phyloP scores from a whole-genome alignment of 805 yeast species.

The Candida michaelii region DNA sequence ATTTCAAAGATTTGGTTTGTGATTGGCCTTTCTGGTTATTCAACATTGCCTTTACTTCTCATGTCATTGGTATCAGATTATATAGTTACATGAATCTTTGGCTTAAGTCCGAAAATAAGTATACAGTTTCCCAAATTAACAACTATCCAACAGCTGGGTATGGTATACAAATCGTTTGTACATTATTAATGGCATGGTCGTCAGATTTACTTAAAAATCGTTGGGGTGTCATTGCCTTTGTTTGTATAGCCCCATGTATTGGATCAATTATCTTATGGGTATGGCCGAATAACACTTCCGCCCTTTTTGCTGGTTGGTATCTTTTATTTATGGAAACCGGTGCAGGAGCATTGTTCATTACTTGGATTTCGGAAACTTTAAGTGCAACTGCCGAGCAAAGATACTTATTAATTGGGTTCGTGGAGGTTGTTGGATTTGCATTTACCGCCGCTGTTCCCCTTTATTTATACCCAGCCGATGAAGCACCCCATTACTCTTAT shows the following conservation, averaged over 20 bases:
- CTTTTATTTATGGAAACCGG: slow-evolving; percentile 15
- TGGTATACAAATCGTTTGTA: slow-evolving; percentile 10
- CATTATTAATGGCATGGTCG: slow-evolving; percentile 13
- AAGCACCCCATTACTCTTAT: slow-evolving; percentile 32
- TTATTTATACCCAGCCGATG: slow-evolving; percentile 29
- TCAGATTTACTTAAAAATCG: slow-evolving; percentile 12
- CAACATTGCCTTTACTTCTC: slow-evolving; percentile 3
- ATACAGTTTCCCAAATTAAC: slow-evolving; percentile 8
- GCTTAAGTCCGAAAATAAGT: slow-evolving; percentile 9
- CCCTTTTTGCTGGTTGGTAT: slow-evolving; percentile 19
- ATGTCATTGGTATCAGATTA: slow-evolving; percentile 9
- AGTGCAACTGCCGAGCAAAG: slow-evolving; percentile 12
- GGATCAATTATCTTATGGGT: slow-evolving; percentile 17
- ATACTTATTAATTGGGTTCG: slow-evolving; percentile 17
- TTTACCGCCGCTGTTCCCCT: slow-evolving; percentile 35
- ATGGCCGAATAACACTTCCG: slow-evolving; percentile 18
- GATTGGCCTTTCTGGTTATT: slow-evolving; percentile 10
- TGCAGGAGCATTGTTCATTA: slow-evolving; percentile 14
- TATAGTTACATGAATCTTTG: slow-evolving; percentile 14
- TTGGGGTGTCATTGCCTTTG: slow-evolving; percentile 9
- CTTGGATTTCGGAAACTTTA: slow-evolving; percentile 13
- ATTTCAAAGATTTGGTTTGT: background rate
- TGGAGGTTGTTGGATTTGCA: slow-evolving; percentile 28
- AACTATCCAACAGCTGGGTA: slow-evolving; percentile 10
- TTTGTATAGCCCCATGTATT: slow-evolving; percentile 13